Conservation (phyloP, 805 yeast genomes). For the Yarrowia osloensis region DNA sequence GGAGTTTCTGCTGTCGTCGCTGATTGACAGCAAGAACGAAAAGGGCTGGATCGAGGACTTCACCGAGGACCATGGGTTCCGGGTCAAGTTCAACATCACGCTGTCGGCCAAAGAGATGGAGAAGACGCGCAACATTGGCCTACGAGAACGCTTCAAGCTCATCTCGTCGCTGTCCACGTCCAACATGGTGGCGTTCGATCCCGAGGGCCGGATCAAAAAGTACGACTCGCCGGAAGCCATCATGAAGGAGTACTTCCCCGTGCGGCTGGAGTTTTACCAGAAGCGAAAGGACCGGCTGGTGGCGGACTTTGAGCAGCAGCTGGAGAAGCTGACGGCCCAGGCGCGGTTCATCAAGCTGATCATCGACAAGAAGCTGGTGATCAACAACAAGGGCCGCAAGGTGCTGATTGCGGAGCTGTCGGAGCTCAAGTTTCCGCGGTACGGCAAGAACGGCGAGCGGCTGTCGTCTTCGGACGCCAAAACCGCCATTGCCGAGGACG, state of each 20-base stretch:
- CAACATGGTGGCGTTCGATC: conserved; percentile 96
- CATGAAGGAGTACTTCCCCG: conserved; percentile 77
- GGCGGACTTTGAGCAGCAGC: conserved; percentile 66
- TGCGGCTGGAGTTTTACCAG: conserved; percentile 87
- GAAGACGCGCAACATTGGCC: conserved; percentile 71
- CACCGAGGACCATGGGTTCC: conserved; percentile 89
- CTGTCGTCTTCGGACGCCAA: conserved; percentile 51
- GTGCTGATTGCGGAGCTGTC: conserved; percentile 64
- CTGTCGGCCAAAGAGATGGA: conserved; percentile 80
- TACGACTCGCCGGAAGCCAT: conserved; percentile 78
- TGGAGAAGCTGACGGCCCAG: conserved; percentile 74
- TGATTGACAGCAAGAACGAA: conserved; percentile 52
- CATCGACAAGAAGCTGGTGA: conserved; percentile 67
- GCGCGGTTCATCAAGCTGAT: conserved; percentile 91
- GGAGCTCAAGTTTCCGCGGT: conserved; percentile 65
- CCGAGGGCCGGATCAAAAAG: conserved; percentile 80
- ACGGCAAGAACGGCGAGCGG: conserved; percentile 69
- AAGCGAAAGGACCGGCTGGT: conserved; percentile 82
- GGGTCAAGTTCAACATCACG: conserved; percentile 75
- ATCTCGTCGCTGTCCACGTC: conserved; percentile 65
- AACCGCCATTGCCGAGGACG: conserved; percentile 39
- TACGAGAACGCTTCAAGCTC: conserved; percentile 81
- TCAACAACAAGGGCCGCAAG: conserved; percentile 73
- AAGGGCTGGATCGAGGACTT: conserved; percentile 84
- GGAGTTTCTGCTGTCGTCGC: conserved; percentile 73